Base-by-base conservation (phyloP, 2,329 filamentous ascomycete species). In the Penicillium sp. region DNA sequence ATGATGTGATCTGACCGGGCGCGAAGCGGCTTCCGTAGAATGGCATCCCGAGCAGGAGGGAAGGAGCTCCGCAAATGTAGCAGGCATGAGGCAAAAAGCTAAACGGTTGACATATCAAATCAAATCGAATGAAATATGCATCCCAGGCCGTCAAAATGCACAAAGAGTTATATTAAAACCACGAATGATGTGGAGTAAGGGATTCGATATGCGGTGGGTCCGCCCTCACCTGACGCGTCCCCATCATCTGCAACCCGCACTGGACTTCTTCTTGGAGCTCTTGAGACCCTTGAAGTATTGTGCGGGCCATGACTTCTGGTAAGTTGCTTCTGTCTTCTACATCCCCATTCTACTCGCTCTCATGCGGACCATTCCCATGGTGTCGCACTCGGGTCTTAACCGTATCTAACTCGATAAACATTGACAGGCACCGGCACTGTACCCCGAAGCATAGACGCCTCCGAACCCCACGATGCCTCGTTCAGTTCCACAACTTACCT, bases 401-500 rank as follows among this genome's bases (percentile, higher is more conserved):
- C 21, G 11, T 43, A 19, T 26, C 50, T 44, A 52, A 52, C 39
- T 21, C 14, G 8, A 21, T 29, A 25, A 33, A 33, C 33, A 25
- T 13, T 42, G 19, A 7, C 19, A 45, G 50, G 27, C 27, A 25
- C 23, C 43, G 27, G 13, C 50, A 25, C 23, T 46, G n/a, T 9
- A 33, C n/a, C 26, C 39, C 29, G 42, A 53, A 26, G 50, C 43
- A 37, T 44, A 33, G 23, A 35, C 26, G 29, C 31, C 27, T 25
- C 50, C 37, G 31, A 23, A 29, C 52, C 44, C 35, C 61, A 43
- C 47, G 37, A 74, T 74, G 71, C 68, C 71, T 65, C 70, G 70
- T 45, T 74, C 71, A 6, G 53, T 71, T 14, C 65, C 70, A 21
- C 65, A 69, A 45, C 55, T 67, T 27, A 55, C 48, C 14, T 54